Conservation (phyloP, 2,329 filamentous ascomycete genomes). For the Monilinia fructicola region DNA sequence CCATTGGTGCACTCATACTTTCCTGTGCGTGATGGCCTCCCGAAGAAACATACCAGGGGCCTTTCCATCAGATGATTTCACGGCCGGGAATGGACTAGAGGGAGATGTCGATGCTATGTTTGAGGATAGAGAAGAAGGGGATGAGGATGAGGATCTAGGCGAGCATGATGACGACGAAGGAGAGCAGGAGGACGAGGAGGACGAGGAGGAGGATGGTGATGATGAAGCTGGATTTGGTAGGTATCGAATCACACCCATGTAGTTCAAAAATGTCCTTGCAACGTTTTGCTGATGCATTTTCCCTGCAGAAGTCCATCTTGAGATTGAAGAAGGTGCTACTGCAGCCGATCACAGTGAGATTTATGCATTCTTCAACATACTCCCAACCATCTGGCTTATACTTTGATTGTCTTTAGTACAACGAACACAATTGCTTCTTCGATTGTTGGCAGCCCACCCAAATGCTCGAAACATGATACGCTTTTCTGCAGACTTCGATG, state of each 20-base stretch:
- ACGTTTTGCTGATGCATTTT: slow-evolving; percentile 4
- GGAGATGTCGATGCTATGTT: not conserved
- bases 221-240: slow-evolving; percentile 10
- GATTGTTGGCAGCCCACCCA: slow-evolving; percentile 29
- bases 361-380: slow-evolving; percentile 34
- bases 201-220: not conserved
- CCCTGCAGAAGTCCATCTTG: slow-evolving; percentile 14
- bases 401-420: slow-evolving; percentile 33
- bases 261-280: not conserved
- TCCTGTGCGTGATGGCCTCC: not conserved
- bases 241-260: not conserved
- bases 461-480: slow-evolving; percentile 23
- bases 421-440: slow-evolving; percentile 31
- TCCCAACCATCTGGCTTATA: slow-evolving; percentile 36
- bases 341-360: slow-evolving; percentile 41
- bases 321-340: slow-evolving; percentile 31
- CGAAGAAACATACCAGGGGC: not conserved
- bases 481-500: slow-evolving; percentile 30
- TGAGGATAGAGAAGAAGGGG: not conserved
- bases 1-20: not conserved
- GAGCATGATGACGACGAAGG: not conserved
- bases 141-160: not conserved
- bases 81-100: not conserved
- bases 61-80: not conserved
- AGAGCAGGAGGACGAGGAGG: not conserved